Base-by-base conservation (phyloP, 2,329 filamentous ascomycete genomes). In the Nigrospora sphaerica region DNA sequence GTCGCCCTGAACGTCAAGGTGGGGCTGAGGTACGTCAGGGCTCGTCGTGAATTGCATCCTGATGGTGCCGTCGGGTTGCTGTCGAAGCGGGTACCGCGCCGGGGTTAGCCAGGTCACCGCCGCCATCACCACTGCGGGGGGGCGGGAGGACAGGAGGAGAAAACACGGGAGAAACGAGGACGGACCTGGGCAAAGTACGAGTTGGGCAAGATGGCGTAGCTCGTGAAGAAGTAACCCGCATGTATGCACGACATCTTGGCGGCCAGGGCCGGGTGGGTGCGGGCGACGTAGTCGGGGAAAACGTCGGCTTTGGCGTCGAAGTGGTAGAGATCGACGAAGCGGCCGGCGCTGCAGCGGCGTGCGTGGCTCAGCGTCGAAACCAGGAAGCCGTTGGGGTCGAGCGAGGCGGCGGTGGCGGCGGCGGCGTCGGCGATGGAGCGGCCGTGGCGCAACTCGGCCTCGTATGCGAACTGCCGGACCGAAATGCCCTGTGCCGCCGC, bases 391-490 rank as follows among this genome's bases (percentile, higher is more conserved):
- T 42, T 42, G 11, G 18, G 16, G 28, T 72, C 71, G 1, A 79
- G 61, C 0, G 64, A 63, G 28, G 55, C 63, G 0, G 63, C 59
- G 0, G 63, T 64, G 0, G 59, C 52, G 1, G 73, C 72, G 0
- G 76, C 77, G 0, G 75, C 77, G 49, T 78, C 71, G 3, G 68
- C 73, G 31, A 81, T 74, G 48, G 81, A 81, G 49, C 67, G 71
- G 0, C 77, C 76, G 45, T 80, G 72, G 13, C 63, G 62, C 9
- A 69, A 57, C 59, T 81, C 78, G 3, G 71, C 59, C 1, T 75
- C 63, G 49, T 73, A 75, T 1, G 71, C 71, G 48, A 67, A 71
- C 46, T 58, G 58, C 12, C 71, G 64, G 51, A 66, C 70, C 0
- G 64, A 66, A 14, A 74, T 58, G 6, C 68, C 71, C 12, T 59